These are phyloP conservation scores for Exutisphaerella laricina DNA, from an alignment of 2,329 filamentous ascomycete species.

Conservation along the genomic window DNA sequence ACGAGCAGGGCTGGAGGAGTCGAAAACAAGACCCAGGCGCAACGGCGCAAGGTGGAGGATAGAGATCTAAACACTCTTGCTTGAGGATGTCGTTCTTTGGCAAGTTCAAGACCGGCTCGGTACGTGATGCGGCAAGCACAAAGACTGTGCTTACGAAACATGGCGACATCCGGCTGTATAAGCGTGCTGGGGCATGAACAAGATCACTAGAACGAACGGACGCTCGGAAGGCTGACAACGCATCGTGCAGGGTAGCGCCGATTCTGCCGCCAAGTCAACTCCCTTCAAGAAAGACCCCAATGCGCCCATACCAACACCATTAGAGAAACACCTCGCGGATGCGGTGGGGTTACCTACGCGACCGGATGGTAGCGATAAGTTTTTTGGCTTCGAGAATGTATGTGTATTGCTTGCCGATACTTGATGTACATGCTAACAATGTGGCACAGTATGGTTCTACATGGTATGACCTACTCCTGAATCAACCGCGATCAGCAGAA, in stretches of 20 bases:
- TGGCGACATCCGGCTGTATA: background rate
- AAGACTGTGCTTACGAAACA: background rate
- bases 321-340: constrained; percentile 73
- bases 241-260: constrained; percentile 43
- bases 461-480: constrained; percentile 57
- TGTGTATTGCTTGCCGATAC: constrained; percentile 36
- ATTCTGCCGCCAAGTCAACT: constrained; percentile 41
- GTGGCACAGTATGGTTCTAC: constrained; percentile 81
- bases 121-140: constrained; percentile 32
- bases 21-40: constrained; percentile 1
- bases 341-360: constrained; percentile 70
- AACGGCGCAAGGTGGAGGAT: constrained; percentile 1
- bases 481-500: background rate
- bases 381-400: constrained; percentile 98
- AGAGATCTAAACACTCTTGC: background rate
- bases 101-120: constrained; percentile 47
- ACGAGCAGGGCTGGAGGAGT: background rate
- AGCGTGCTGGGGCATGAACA: constrained; percentile 5
- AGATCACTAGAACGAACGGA: constrained; percentile 15
- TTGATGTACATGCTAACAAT: constrained; percentile 13
- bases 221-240: constrained; percentile 14
- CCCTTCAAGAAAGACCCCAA: constrained; percentile 56
- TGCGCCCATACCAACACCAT: constrained; percentile 51
- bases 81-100: constrained; percentile 50
- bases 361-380: constrained; percentile 90